phyloP scores from a whole-genome alignment of 2,329 filamentous ascomycete genomes.

The Epichloe scottii region DNA sequence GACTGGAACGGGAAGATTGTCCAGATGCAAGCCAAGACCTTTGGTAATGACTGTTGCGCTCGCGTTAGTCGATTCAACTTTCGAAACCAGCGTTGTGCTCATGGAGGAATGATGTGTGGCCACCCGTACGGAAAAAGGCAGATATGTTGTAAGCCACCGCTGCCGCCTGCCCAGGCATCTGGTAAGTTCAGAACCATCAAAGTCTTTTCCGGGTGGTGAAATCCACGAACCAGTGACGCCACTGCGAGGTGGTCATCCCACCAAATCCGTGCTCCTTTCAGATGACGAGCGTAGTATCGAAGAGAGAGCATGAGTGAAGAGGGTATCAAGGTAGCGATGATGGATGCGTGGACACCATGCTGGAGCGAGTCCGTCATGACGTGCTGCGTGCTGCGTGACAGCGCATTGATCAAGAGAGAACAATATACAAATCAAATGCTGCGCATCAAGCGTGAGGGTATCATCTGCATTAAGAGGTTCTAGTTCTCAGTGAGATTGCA shows the following conservation, averaged over 20 bases:
- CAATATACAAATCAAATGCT: no score
- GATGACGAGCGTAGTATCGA: constrained; percentile 7
- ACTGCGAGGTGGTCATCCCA: constrained; percentile 9
- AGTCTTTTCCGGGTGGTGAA: neutral
- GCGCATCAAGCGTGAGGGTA: no score
- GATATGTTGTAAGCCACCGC: neutral
- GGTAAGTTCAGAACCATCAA: neutral
- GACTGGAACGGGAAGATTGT: constrained; percentile 4
- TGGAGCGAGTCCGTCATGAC: neutral
- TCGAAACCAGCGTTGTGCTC: neutral
- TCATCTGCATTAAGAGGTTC: no score
- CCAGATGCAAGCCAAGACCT: constrained; percentile 6
- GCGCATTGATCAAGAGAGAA: neutral
- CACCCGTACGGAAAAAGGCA: neutral
- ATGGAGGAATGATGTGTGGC: neutral
- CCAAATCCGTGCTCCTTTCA: constrained; percentile 5
- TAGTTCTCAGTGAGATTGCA: no score
- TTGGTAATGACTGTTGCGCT: neutral
- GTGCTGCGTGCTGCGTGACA: neutral
- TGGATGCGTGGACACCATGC: constrained; percentile 4
- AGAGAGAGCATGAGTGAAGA: constrained; percentile 2
- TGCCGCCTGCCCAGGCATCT: neutral
- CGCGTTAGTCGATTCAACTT: neutral
- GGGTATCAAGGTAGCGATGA: constrained; percentile 1
- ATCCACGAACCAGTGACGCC: constrained; percentile 4